Conservation (phyloP, 441 rosid species). For the Brassica hybrid region DNA sequence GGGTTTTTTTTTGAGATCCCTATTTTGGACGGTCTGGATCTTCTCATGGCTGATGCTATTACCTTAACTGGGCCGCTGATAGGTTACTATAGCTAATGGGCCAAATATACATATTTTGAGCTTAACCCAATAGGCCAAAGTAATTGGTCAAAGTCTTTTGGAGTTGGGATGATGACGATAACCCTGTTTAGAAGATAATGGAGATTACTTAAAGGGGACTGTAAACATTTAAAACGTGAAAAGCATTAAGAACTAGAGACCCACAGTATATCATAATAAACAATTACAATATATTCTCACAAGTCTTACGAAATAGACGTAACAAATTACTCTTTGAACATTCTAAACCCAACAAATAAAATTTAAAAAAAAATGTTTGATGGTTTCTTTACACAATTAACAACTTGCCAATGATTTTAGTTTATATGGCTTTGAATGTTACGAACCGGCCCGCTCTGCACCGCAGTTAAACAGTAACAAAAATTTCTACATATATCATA, state of each 20-base stretch:
- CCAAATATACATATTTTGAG: background rate
- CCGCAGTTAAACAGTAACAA: no score
- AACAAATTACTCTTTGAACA: background rate
- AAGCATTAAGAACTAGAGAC: background rate
- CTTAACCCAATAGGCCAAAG: background rate
- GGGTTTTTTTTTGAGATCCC: slow-evolving; percentile 29
- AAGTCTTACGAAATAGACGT: background rate
- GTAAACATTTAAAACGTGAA: background rate
- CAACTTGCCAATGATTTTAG: background rate
- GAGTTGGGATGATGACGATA: background rate
- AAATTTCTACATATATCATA: no score
- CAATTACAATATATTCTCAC: background rate
- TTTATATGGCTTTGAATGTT: no score
- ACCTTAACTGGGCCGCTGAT: slow-evolving; percentile 1
- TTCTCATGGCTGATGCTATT: background rate
- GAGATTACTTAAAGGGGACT: background rate
- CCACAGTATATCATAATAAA: no score
- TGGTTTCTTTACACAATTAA: slow-evolving; percentile 16
- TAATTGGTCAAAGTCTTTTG: background rate
- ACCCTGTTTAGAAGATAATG: background rate
- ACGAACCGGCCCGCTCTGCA: no score
- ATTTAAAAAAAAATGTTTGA: background rate
- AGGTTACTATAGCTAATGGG: background rate
- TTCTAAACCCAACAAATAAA: background rate
- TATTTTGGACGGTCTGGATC: slow-evolving; percentile 28